Conservation (phyloP, 2,329 filamentous ascomycete genomes). For the Aureobasidium pullulans region DNA sequence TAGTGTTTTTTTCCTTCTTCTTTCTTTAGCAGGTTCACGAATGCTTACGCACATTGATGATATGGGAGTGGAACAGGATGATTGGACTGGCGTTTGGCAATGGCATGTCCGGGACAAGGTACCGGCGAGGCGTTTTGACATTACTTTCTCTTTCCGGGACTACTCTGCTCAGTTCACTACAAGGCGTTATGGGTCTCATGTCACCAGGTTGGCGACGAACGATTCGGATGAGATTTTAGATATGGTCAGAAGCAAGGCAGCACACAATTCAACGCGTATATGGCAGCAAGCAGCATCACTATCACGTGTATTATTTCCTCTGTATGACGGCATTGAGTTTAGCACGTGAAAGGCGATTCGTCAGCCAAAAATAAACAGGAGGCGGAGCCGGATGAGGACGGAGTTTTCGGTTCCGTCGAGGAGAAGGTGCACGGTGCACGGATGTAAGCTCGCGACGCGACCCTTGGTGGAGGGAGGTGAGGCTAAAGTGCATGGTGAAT, state of each 20-base stretch:
- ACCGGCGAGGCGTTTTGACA: background rate
- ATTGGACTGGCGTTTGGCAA: background rate
- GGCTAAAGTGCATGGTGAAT: background rate
- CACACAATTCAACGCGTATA: background rate
- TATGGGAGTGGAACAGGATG: background rate
- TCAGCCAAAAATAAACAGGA: background rate
- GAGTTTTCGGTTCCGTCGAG: background rate
- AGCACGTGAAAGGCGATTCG: background rate
- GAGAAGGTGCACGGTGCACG: background rate
- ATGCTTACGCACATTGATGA: slow-evolving; percentile 11
- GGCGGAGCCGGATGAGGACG: slow-evolving; percentile 8
- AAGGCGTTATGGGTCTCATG: background rate
- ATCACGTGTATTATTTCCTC: no score
- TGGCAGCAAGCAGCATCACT: background rate
- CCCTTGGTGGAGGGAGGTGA: background rate
- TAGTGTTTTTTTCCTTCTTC: background rate
- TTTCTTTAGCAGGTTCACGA: background rate
- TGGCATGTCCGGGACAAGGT: background rate
- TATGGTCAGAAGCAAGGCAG: background rate
- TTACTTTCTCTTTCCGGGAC: background rate
- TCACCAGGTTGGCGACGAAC: background rate
- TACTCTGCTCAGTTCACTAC: background rate
- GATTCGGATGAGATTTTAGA: background rate
- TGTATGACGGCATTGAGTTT: background rate
- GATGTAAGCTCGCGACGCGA: background rate